Evolutionary conservation across 192 early-diverging fungal genomes (phyloP).

Genomic region (Coemansia nantahalensis): DNA sequence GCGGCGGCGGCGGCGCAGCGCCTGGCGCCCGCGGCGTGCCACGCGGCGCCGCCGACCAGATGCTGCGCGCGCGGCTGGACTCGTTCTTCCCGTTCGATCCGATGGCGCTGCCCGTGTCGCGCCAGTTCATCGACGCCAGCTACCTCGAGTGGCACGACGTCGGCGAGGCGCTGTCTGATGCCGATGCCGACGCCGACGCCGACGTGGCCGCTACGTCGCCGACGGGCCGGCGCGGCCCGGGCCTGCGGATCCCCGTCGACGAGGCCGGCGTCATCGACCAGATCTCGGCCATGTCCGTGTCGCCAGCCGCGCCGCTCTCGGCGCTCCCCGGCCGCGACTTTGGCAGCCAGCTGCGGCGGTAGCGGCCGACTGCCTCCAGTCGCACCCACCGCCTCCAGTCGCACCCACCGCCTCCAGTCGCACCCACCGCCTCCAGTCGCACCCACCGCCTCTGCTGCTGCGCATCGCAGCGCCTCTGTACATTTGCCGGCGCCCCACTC

Average conservation of each 20-base stretch:
- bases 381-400: no score
- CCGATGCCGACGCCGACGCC: constrained; percentile 48
- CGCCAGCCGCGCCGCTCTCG: constrained; percentile 24
- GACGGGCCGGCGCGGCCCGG: neutral
- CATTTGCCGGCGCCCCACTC: no score
- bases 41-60: constrained; percentile 9
- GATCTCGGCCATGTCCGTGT: constrained; percentile 48
- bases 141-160: constrained; percentile 81
- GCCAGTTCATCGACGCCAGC: constrained; percentile 62
- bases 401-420: no score
- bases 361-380: no score
- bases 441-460: no score
- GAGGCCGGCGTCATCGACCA: constrained; percentile 32
- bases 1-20: constrained; percentile 1
- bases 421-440: no score
- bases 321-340: constrained; percentile 10
- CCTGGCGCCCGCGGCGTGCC: neutral
- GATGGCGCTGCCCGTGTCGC: constrained; percentile 68
- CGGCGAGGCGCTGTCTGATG: constrained; percentile 52
- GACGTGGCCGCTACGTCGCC: constrained; percentile 58
- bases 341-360: neutral
- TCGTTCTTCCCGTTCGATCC: constrained; percentile 97
- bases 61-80: constrained; percentile 56
- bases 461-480: no score
- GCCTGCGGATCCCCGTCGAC: constrained; percentile 19